phyloP scores from a whole-genome alignment of 1,284 basidiomycete species.

The Peniophora sp. region DNA sequence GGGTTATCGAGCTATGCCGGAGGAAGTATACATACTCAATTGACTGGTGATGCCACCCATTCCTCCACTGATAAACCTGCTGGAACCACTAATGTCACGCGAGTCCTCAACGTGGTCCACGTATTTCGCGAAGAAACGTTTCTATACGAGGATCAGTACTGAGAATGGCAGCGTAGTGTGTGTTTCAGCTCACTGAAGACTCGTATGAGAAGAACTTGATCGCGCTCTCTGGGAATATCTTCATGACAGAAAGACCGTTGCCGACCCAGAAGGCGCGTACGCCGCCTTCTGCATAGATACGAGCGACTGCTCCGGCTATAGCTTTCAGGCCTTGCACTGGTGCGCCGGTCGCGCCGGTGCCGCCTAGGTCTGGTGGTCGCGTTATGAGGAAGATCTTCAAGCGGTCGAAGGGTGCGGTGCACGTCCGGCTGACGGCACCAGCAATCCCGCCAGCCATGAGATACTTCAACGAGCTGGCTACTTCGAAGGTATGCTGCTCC shows the following conservation, averaged over 20 bases:
- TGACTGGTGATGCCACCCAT: slow-evolving; percentile 94
- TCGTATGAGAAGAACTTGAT: slow-evolving; percentile 99
- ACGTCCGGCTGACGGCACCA: slow-evolving; percentile 90
- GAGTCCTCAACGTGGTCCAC: slow-evolving; percentile 88
- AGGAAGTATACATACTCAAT: slow-evolving; percentile 50
- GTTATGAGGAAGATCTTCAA: slow-evolving; percentile 98
- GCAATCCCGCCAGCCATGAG: slow-evolving; percentile 91
- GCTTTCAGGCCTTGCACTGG: slow-evolving; percentile 55
- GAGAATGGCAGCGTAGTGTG: slow-evolving; percentile 19
- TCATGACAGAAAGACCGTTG: slow-evolving; percentile 75
- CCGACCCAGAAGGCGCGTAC: slow-evolving; percentile 91
- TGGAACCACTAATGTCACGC: slow-evolving; percentile 84
- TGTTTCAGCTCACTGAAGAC: slow-evolving; percentile 53
- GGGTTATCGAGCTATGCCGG: background rate
- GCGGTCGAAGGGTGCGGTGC: slow-evolving; percentile 96
- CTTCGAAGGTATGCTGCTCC: slow-evolving; percentile 50
- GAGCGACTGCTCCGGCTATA: slow-evolving; percentile 64
- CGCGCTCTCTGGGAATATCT: slow-evolving; percentile 96
- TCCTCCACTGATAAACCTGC: slow-evolving; percentile 92
- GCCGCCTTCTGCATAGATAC: slow-evolving; percentile 85
- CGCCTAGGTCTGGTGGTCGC: slow-evolving; percentile 60
- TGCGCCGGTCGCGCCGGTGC: slow-evolving; percentile 37
- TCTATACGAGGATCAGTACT: slow-evolving; percentile 35
- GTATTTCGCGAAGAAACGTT: slow-evolving; percentile 90
- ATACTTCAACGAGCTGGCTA: slow-evolving; percentile 79